phyloP scores from a whole-genome alignment of 2,329 filamentous ascomycete genomes.

The Penicillium sp. region DNA sequence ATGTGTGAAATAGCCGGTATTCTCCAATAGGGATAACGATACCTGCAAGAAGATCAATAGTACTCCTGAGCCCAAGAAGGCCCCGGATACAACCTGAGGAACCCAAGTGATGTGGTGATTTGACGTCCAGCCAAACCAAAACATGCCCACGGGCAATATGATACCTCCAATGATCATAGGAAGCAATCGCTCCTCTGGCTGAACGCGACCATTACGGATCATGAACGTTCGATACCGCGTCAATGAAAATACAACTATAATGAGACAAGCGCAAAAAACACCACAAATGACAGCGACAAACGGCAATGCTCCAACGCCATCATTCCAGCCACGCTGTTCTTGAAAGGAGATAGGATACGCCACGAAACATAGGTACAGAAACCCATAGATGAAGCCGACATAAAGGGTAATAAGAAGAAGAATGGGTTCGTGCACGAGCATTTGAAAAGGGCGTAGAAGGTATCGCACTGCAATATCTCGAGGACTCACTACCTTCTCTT shows the following conservation, averaged over 20 bases:
- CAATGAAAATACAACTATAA: constrained; percentile 35
- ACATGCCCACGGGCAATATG: constrained; percentile 45
- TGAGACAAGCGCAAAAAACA: constrained; percentile 34
- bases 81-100: constrained; percentile 36
- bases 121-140: constrained; percentile 51
- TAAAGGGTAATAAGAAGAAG: constrained; percentile 47
- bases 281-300: constrained; percentile 50
- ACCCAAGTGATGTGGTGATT: constrained; percentile 44
- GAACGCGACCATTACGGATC: constrained; percentile 17
- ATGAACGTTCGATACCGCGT: constrained; percentile 31
- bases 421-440: constrained; percentile 43
- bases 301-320: constrained; percentile 47
- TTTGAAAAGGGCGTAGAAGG: constrained; percentile 22
- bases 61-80: constrained; percentile 28
- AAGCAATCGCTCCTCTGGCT: constrained; percentile 46
- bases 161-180: constrained; percentile 47
- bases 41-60: constrained; percentile 8
- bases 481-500: constrained; percentile 12
- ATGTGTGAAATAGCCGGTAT: too few species aligned
- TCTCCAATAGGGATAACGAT: background rate
- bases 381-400: constrained; percentile 37
- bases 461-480: constrained; percentile 11
- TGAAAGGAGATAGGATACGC: constrained; percentile 41
- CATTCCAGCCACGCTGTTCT: constrained; percentile 45
- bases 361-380: constrained; percentile 35